Percentiles rank a stretch among this genome's conserved stretches.
Conservation (phyloP, 2,329 filamentous ascomycete species). For the Arthrobotrys musiformis region DNA sequence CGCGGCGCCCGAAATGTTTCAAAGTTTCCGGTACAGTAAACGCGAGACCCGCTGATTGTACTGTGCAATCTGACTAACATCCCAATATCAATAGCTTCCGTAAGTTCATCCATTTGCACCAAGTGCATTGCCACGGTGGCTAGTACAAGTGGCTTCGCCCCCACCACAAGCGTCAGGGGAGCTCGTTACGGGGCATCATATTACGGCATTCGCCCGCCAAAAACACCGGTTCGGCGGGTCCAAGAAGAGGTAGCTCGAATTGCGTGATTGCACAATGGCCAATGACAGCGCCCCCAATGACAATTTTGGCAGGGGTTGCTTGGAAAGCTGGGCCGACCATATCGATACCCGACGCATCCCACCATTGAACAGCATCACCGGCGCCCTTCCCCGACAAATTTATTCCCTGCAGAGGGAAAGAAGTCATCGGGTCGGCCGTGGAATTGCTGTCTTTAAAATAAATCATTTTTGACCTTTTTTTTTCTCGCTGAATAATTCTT, state of each 20-base stretch:
- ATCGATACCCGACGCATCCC: slow-evolving; percentile 38
- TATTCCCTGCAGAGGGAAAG: slow-evolving; percentile 34
- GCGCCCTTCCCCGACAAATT: slow-evolving; percentile 37
- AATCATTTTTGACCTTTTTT: slow-evolving; percentile 24
- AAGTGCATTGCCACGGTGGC: slow-evolving; percentile 14
- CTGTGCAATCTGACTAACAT: not conserved
- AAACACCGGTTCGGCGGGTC: slow-evolving; percentile 49
- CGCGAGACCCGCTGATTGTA: not conserved
- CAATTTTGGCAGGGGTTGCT: slow-evolving; percentile 28
- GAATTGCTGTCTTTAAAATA: slow-evolving; percentile 8
- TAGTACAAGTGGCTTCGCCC: slow-evolving; percentile 20
- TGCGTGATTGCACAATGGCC: slow-evolving; percentile 39
- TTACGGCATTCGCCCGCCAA: slow-evolving; percentile 16
- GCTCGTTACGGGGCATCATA: slow-evolving; percentile 21
- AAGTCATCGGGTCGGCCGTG: slow-evolving; percentile 37
- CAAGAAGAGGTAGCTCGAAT: slow-evolving; percentile 38
- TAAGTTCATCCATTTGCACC: not conserved
- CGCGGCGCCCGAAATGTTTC: not conserved
- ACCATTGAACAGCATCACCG: slow-evolving; percentile 32
- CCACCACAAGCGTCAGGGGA: slow-evolving; percentile 1
- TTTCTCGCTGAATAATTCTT: slow-evolving; percentile 30
- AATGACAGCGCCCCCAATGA: slow-evolving; percentile 29
- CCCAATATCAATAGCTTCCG: slow-evolving; percentile 1
- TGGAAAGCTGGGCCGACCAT: slow-evolving; percentile 10
- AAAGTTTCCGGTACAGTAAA: not conserved